Percentiles rank a stretch among this genome's conserved stretches.
Conservation (phyloP, 805 yeast species). For the Yamadazyma scolyti region DNA sequence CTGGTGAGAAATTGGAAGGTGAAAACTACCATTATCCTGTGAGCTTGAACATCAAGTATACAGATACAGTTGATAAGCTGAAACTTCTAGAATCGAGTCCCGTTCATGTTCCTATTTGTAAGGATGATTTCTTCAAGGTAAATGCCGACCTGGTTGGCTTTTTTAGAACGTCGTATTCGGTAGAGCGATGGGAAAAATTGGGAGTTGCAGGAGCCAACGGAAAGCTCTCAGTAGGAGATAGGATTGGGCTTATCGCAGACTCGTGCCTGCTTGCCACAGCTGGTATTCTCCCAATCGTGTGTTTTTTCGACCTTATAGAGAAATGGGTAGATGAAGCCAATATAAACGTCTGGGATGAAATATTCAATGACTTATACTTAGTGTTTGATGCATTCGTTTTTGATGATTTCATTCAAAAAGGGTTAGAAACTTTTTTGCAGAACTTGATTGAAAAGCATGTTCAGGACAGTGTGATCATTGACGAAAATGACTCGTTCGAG, state of each 20-base stretch:
- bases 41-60: conserved; percentile 57
- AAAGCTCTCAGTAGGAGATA: conserved; percentile 65
- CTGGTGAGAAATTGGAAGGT: conserved; percentile 73
- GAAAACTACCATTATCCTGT: conserved; percentile 65
- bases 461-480: not conserved
- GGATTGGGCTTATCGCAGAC: conserved; percentile 78
- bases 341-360: conserved; percentile 66
- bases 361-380: conserved; percentile 13
- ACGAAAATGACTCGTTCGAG: not conserved
- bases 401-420: conserved; percentile 45
- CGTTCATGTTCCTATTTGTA: too few relatives aligned
- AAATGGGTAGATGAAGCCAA: conserved; percentile 57
- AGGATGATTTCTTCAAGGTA: conserved; percentile 57
- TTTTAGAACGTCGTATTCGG: conserved; percentile 65
- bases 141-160: conserved; percentile 74
- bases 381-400: conserved; percentile 27
- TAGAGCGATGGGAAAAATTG: conserved; percentile 62
- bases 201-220: conserved; percentile 57
- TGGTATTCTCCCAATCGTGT: conserved; percentile 61
- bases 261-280: conserved; percentile 69
- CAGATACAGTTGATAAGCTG: conserved; percentile 37
- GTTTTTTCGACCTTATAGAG: conserved; percentile 54
- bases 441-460: not conserved
- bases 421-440: conserved; percentile 60
- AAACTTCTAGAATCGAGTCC: conserved; percentile 37